Evolutionary conservation across 208 protist species (phyloP), one percentile per base, ranked within the genome.

Genomic region (Acanthamoeba quina): DNA sequence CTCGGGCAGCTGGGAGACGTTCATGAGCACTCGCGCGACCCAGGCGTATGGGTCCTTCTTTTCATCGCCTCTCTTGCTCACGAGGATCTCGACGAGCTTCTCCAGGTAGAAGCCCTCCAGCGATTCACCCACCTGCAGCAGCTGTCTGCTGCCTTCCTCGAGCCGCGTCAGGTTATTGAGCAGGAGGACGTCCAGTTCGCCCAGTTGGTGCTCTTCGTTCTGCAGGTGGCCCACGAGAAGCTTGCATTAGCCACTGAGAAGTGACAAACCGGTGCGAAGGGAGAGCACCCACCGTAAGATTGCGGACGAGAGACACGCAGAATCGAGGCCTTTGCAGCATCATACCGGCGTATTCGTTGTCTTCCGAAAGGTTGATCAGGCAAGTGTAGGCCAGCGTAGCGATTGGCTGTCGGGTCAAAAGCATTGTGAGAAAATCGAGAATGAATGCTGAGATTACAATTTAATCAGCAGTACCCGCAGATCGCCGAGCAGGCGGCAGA

Each of bases 301-400:
- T 94, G 66, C 90, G 49, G 56, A 70, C 90, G 2, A 94, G 68
- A 5, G 24, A 54, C 17, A 78, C 54, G 66, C 68, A 78, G 76
- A 94, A 94, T 13, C 62, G 49, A 31, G 47, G 47, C 21, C 90
- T 21, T 31, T 62, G 62, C 21, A 94, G 31, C 24, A 94, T 31
- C 47, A 83, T n/a, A 3, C 29, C 15, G 21, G 90, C 68, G n/a
- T 37, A 85, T 54, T 94, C 68, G 15, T 34, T 24, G 90, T 94
- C 90, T n/a, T 94, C 68, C 19, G 90, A 94, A 13, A 94, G 37
- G n/a, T 94, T 94, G 44, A 94, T 94, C 24, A 94, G 29, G 90
- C 90, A 94, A 11, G 90, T 85, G 90, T 72, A 94, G 3, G 90
- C 90, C 29, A 85, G 34, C 9, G 90, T 94, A 9, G 90, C 90